phyloP scores from a whole-genome alignment of 1,139 yeast genomes.

The Candida smagusa region DNA sequence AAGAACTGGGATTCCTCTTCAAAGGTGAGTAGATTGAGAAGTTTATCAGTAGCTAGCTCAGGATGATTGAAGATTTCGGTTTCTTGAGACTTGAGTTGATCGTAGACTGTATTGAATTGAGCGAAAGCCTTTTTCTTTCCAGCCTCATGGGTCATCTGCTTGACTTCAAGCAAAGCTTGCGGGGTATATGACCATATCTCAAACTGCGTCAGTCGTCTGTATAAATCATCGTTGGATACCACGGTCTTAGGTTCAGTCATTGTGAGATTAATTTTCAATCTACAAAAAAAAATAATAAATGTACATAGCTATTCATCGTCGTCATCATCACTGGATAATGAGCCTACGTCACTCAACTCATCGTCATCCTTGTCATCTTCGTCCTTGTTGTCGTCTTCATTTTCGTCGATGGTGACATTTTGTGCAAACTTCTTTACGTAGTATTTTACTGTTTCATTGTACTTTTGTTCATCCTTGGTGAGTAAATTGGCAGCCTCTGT shows the following conservation, averaged over 20 bases:
- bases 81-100: constrained; percentile 27
- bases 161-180: constrained; percentile 47
- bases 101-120: constrained; percentile 27
- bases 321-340: constrained; percentile 48
- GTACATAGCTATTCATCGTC: constrained; percentile 17
- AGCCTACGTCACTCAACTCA: constrained; percentile 48
- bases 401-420: constrained; percentile 32
- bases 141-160: constrained; percentile 45
- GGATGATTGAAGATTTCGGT: constrained; percentile 24
- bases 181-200: constrained; percentile 78
- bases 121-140: constrained; percentile 46
- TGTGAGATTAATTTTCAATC: background rate
- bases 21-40: constrained; percentile 48
- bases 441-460: constrained; percentile 65
- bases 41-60: constrained; percentile 29
- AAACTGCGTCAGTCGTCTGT: constrained; percentile 82
- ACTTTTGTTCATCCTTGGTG: constrained; percentile 65
- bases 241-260: background rate
- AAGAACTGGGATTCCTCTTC: constrained; percentile 73
- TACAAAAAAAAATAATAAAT: background rate
- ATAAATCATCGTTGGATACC: constrained; percentile 71
- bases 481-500: constrained; percentile 86
- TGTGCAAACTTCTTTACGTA: constrained; percentile 75
- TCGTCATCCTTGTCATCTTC: constrained; percentile 35
- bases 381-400: constrained; percentile 35